Conservation (phyloP, 108 stramenopile species). For the Fragilariopsis cylindrus region DNA sequence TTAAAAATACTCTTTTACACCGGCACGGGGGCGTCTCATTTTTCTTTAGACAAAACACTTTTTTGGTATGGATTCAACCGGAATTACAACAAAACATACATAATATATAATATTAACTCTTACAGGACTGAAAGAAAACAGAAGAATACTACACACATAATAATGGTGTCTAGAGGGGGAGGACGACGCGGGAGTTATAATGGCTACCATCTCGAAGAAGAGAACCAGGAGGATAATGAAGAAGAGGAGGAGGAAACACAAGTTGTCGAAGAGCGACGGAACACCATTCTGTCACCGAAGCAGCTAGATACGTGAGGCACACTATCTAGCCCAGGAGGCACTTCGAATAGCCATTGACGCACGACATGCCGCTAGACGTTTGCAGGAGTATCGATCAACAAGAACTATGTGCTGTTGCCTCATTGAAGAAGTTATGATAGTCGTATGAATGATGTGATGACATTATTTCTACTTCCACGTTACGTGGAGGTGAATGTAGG, state of each 20-base stretch:
- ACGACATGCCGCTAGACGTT: neutral
- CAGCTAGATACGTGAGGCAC: neutral
- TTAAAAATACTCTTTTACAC: too few species aligned
- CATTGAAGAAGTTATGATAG: neutral
- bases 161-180: neutral
- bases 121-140: too few species aligned
- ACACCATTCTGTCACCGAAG: neutral
- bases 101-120: too few species aligned
- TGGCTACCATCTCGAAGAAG: neutral
- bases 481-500: too few species aligned
- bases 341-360: slow-evolving; percentile 1
- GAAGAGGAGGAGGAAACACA: neutral
- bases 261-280: neutral
- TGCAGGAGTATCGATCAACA: neutral
- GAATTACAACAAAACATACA: too few species aligned
- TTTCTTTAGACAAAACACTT: too few species aligned
- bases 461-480: neutral
- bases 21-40: too few species aligned
- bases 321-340: neutral
- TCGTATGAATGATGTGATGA: neutral
- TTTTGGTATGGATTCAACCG: too few species aligned
- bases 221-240: neutral
- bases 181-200: neutral
- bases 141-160: neutral
- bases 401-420: neutral